Percentiles rank a stretch among this genome's conserved stretches.
phyloP scores from a whole-genome alignment of 257 asterid species.

The Cordia subcordata region DNA sequence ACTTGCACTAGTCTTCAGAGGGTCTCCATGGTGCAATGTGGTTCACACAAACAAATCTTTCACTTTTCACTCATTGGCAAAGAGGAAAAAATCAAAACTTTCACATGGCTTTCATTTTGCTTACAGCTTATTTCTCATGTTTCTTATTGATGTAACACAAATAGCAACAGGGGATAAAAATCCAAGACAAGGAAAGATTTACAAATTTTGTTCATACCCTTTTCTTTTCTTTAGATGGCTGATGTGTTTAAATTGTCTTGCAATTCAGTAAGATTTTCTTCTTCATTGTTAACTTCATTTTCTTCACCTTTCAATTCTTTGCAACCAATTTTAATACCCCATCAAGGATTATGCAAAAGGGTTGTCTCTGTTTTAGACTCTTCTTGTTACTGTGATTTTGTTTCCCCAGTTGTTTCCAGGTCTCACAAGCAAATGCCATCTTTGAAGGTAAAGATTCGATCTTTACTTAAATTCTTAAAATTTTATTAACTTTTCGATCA shows the following conservation, averaged over 20 bases:
- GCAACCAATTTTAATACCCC: constrained; percentile 31
- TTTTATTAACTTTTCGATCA: background rate
- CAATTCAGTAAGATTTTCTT: constrained; percentile 45
- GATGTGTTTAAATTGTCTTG: constrained; percentile 43
- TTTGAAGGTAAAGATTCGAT: constrained; percentile 49
- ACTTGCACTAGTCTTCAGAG: background rate
- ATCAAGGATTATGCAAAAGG: constrained; percentile 34
- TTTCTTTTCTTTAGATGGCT: constrained; percentile 45
- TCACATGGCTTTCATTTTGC: background rate
- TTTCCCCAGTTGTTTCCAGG: constrained; percentile 36
- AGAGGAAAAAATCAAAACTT: background rate
- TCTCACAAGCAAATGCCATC: constrained; percentile 38
- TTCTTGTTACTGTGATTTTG: constrained; percentile 29
- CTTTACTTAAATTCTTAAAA: constrained; percentile 8
- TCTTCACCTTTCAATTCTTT: constrained; percentile 44
- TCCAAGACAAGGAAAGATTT: background rate
- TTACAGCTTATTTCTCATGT: background rate
- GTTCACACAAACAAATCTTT: background rate
- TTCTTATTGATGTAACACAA: background rate
- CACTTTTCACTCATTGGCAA: background rate
- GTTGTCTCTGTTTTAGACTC: constrained; percentile 37
- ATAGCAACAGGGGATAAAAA: background rate
- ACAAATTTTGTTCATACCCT: background rate
- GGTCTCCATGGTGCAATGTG: background rate
- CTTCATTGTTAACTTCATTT: constrained; percentile 42